phyloP scores from a whole-genome alignment of 495 filamentous ascomycete genomes.

The Podospora bellae-mahoneyi region DNA sequence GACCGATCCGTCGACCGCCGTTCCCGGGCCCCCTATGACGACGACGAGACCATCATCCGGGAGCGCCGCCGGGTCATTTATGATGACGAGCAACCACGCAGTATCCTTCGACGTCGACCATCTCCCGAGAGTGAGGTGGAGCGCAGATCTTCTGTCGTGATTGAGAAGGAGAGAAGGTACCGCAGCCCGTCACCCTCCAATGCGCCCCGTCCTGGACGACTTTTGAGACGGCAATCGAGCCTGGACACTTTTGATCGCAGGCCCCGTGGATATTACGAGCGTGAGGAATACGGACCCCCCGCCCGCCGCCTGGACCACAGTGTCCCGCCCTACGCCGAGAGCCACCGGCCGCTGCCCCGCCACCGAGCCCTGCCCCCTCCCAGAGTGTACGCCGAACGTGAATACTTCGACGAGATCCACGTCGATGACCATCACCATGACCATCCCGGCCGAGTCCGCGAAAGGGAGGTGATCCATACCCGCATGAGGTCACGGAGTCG shows the following conservation, averaged over 20 bases:
- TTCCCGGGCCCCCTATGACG: conserved; percentile 30
- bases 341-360: conserved; percentile 48
- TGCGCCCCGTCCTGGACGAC: conserved; percentile 21
- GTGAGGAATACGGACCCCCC: conserved; percentile 47
- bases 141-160: conserved; percentile 24
- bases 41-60: conserved; percentile 34
- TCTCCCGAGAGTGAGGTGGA: conserved; percentile 33
- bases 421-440: conserved; percentile 65
- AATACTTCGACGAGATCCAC: conserved; percentile 59
- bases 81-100: conserved; percentile 36
- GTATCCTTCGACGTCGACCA: conserved; percentile 10
- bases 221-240: conserved; percentile 44
- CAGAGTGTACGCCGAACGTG: conserved; percentile 51
- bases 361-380: conserved; percentile 43
- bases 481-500: conserved; percentile 38
- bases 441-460: conserved; percentile 54
- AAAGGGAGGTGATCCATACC: conserved; percentile 47
- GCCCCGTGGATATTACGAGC: conserved; percentile 45
- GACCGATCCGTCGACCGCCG: conserved; percentile 34
- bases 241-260: conserved; percentile 52
- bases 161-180: conserved; percentile 35
- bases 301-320: conserved; percentile 39
- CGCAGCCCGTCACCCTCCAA: conserved; percentile 38
- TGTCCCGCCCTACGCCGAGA: conserved; percentile 48
- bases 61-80: conserved; percentile 38